Base-by-base conservation (phyloP, 2,329 filamentous ascomycete species). In the Fusarium pininemorale region DNA sequence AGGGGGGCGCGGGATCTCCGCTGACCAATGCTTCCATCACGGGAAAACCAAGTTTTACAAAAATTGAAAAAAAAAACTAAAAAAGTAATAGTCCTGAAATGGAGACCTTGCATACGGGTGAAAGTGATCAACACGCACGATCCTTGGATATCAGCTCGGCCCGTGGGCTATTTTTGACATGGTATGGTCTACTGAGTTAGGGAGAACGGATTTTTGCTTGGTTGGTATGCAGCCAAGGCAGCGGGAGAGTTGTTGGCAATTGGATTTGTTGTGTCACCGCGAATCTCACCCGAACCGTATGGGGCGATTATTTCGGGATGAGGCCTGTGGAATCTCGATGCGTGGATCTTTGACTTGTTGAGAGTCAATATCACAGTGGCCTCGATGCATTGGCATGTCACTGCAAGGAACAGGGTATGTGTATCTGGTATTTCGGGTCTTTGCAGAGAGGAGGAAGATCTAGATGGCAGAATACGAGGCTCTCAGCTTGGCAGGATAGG, bases 141-240 rank as follows among this genome's bases (percentile, higher is more conserved):
- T 39, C 44, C 48, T 45, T 53, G 41, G 59, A 44, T 20, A 32
- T 35, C 39, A 44, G 39, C 63, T 54, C 20, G 24, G 35, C 20
- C 51, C 14, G 35, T 54, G 24, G 41, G 42, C 44, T 75, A 53
- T 71, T 71, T 65, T 65, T 62, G 70, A 73, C 42, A 51, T 32
- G 16, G 11, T 32, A 57, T 39, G 15, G 10, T 32, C 8, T 45
- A 30, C 44, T 18, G 3, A 7, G 22, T 8, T 10, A 4, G 20
- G 0, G 0, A 14, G 30, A 39, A 58, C 35, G 54, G 18, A 57
- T 55, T n/a, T 69, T 18, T 45, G 20, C 66, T 26, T 50, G 61
- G 53, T 41, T 39, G 22, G 20, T 22, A 55, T 72, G 67, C 56
- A 69, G 63, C 41, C 55, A 74, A 70, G 39, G 47, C 54, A 69